Conservation (phyloP, 768 basidiomycete species). For the Psilocybe cyanescens region DNA sequence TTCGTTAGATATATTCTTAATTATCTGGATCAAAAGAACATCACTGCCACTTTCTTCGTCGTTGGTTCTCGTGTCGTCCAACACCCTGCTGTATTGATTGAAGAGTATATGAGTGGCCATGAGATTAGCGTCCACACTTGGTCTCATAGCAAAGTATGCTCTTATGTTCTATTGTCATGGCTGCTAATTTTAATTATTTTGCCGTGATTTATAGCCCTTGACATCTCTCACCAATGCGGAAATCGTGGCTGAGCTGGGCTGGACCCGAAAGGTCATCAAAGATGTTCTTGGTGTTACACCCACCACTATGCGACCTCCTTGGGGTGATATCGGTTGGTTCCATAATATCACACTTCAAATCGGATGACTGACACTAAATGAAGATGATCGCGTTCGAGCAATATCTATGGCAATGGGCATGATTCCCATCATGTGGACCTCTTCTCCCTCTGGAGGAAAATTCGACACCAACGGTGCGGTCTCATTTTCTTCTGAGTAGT, state of each 20-base stretch:
- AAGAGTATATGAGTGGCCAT: conserved; percentile 81
- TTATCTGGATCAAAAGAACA: conserved; percentile 63
- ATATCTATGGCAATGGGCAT: conserved; percentile 92
- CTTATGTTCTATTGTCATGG: not conserved
- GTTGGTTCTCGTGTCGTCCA: conserved; percentile 86
- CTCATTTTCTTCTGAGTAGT: not conserved
- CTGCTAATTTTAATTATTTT: conserved; percentile 5
- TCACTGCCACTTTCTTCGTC: conserved; percentile 90
- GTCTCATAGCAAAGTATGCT: conserved; percentile 68
- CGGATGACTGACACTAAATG: not conserved
- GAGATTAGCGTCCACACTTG: conserved; percentile 90
- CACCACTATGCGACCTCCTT: conserved; percentile 80
- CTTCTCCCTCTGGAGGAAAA: conserved; percentile 49
- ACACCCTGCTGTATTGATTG: conserved; percentile 71
- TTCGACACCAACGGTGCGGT: conserved; percentile 75
- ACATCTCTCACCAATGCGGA: conserved; percentile 78
- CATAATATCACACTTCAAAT: not conserved
- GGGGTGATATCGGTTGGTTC: conserved; percentile 70
- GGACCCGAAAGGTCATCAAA: conserved; percentile 88
- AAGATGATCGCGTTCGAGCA: conserved; percentile 91
- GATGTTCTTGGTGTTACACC: conserved; percentile 75
- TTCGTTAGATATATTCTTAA: conserved; percentile 65
- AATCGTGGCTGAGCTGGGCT: conserved; percentile 93
- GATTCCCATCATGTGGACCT: conserved; percentile 90
- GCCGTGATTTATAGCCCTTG: conserved; percentile 44